Evolutionary conservation across 306 rosid species (phyloP), one percentile per base, ranked within the genome.

Genomic region (Pyrus betulifolia): DNA sequence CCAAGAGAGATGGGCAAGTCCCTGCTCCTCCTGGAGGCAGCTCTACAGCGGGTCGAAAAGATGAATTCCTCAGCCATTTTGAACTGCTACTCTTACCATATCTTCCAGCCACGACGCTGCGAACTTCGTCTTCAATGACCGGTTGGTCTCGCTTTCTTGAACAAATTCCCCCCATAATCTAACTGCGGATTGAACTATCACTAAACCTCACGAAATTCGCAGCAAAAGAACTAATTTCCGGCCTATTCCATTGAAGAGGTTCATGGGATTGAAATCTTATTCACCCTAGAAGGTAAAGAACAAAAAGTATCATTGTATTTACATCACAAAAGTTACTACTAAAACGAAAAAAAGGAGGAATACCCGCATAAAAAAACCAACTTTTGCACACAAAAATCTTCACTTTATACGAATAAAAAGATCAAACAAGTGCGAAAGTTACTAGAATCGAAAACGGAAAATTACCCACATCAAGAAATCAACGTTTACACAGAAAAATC

Each of bases 111-210:
- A 76, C 78, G 8, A 52, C 86, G 23, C 84, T 78, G 7, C 69
- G 69, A 3, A 75, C 46, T 40, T 51, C 87, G 64, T 81, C 84
- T 72, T 88, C 90, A 1, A 67, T 15, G 22, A 86, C 87, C 49
- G 82, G 87, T 46, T 84, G 91, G 75, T 81, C 81, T 83, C 92
- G 85, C 88, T 90, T 90, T 74, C 92, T 84, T 11, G 96, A 90
- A 70, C 92, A 90, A 18, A 90, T 80, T 52, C 96, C 87, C 73
- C 96, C 96, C 96, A 90, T 89, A 33, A 70, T 81, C 71, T 25
- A 54, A 66, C 11, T 49, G n/a, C 22, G 35, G 17, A 57, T 14
- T 42, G 25, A 42, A 71, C 44, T 17, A 27, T 58, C 79, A 73
- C 67, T 23, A 21, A 38, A 54, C 30, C 70, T 60, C 70, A 60